Evolutionary conservation across 768 basidiomycete genomes (phyloP), one percentile per base, ranked within the genome.

Genomic region (Gymnopilus dilepis): DNA sequence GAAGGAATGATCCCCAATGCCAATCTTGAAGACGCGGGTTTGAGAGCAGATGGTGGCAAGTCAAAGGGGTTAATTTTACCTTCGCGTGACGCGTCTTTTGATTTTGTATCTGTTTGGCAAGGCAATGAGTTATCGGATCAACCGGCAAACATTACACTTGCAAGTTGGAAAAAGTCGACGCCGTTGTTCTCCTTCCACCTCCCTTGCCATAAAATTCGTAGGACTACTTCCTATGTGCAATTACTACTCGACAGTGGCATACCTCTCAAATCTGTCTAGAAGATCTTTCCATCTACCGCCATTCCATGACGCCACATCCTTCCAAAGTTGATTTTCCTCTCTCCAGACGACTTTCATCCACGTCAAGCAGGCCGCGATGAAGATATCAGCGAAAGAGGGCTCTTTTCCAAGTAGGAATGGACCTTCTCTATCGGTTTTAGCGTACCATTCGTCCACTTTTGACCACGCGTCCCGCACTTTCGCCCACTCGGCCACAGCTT

Each of bases 331-430:
- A 57, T 74, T 76, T 7, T 74, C 72, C 42, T 71, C 68, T 17
- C 75, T 74, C 43, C 68, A 70, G 1, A 74, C 21, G 1, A 59
- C 59, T 59, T 65, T 74, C 21, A 72, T 50, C 71, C 73, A 76
- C 0, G 66, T 38, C 7, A 78, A 26, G 33, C 59, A 67, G 13
- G 58, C 62, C 2, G 63, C 77, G 12, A 77, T 56, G 4, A 68
- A 63, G 17, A 80, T 65, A 60, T 82, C 81, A 0, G 70, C 69
- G 59, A 73, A 81, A 4, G 71, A 71, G 11, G 72, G 56, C 12
- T 43, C 22, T 19, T 57, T 34, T 13, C 47, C 47, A 5, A 61
- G 34, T 8, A 1, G 31, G 13, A 38, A 51, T 9, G 56, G 56
- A 17, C 67, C 62, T 1, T 45, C 26, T 12, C 52, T 55, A 17